A percentile compares a stretch with the other conserved stretches of the same genome.
Evolutionary conservation across 2,329 filamentous ascomycete genomes (phyloP).

Genomic region (Ceratocystiopsis brevicomis): DNA sequence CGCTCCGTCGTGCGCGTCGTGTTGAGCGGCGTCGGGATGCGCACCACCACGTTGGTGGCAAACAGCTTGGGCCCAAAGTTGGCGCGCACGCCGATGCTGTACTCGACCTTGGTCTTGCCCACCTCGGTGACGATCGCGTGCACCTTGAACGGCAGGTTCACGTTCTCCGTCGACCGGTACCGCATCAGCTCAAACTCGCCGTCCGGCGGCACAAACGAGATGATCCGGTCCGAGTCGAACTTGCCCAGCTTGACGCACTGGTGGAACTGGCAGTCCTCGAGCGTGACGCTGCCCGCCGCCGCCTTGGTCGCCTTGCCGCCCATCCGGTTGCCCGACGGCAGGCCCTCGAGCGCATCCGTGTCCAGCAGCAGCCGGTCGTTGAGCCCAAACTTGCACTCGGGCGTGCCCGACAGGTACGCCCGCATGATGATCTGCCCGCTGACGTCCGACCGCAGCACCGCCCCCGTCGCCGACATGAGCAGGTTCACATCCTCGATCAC

Average conservation of each 20-base stretch:
- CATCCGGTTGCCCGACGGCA: constrained; percentile 56
- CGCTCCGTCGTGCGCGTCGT: constrained; percentile 86
- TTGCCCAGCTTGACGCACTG: constrained; percentile 96
- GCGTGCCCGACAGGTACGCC: constrained; percentile 86
- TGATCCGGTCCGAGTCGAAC: constrained; percentile 91
- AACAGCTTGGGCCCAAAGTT: constrained; percentile 96
- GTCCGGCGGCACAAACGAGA: constrained; percentile 90
- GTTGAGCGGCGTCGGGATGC: constrained; percentile 90
- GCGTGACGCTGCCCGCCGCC: constrained; percentile 80
- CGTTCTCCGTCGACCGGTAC: constrained; percentile 94
- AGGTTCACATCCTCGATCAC: constrained; percentile 98
- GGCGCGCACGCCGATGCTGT: constrained; percentile 90
- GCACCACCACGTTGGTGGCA: constrained; percentile 85
- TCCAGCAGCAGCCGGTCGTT: constrained; percentile 93
- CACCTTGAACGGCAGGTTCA: constrained; percentile 96
- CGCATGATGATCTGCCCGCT: constrained; percentile 98
- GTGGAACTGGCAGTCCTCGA: constrained; percentile 97
- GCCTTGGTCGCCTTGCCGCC: constrained; percentile 85
- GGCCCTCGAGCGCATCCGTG: constrained; percentile 43
- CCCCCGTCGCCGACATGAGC: constrained; percentile 94
- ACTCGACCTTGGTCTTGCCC: constrained; percentile 93
- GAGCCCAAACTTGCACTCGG: constrained; percentile 96
- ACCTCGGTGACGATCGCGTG: constrained; percentile 97
- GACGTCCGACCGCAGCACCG: constrained; percentile 85
- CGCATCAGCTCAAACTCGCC: constrained; percentile 98